Evolutionary conservation across 352 stramenopile species (phyloP).

Genomic region (Globisporangium barbulae): DNA sequence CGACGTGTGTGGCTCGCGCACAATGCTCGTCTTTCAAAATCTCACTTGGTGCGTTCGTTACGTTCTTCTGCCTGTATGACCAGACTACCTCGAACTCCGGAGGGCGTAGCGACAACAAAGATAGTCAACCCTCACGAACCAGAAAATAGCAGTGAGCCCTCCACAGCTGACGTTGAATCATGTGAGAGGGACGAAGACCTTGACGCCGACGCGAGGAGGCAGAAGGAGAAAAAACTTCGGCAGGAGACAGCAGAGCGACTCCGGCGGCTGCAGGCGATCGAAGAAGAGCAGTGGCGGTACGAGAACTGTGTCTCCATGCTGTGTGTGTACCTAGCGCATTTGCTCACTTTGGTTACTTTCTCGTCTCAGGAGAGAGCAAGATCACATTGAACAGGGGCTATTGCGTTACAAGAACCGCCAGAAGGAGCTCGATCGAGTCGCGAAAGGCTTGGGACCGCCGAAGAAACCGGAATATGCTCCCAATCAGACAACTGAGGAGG

Average conservation of each 20-base stretch:
- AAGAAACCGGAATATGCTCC: neutral
- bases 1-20: too few relatives aligned
- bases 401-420: slow-evolving; percentile 54
- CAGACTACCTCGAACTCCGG: neutral
- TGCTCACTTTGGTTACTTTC: neutral
- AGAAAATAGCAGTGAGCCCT: neutral
- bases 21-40: too few relatives aligned
- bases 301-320: neutral
- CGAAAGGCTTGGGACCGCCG: slow-evolving; percentile 35
- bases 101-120: neutral
- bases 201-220: slow-evolving; percentile 22
- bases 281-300: slow-evolving; percentile 47
- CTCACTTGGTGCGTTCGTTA: too few relatives aligned
- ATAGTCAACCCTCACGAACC: neutral
- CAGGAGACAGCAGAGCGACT: slow-evolving; percentile 48
- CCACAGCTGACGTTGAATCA: neutral
- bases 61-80: neutral
- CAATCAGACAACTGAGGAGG: neutral
- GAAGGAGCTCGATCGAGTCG: slow-evolving; percentile 54
- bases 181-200: slow-evolving; percentile 21
- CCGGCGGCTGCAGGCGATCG: slow-evolving; percentile 33
- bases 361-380: slow-evolving; percentile 37
- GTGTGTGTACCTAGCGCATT: neutral
- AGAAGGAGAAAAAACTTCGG: slow-evolving; percentile 40
- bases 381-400: slow-evolving; percentile 50